These are phyloP conservation scores for Kwoniella pini DNA, from an alignment of 768 basidiomycete species.

Conservation along the genomic window DNA sequence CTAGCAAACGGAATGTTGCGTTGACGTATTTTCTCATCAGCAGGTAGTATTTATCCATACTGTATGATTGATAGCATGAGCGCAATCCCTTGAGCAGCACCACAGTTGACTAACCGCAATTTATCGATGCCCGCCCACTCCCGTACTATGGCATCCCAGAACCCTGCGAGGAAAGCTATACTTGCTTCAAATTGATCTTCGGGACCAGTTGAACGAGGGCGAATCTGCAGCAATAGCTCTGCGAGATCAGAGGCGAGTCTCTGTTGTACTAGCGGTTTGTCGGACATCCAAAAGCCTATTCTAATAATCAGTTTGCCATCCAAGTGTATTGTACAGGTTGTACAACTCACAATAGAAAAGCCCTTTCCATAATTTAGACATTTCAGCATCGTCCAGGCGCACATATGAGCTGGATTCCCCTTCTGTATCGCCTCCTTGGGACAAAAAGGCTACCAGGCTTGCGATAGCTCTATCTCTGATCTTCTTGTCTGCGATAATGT, in stretches of 20 bases:
- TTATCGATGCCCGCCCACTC: slow-evolving; percentile 95
- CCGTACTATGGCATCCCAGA: slow-evolving; percentile 84
- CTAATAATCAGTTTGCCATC: background rate
- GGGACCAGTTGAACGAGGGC: slow-evolving; percentile 37
- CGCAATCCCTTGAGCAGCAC: background rate
- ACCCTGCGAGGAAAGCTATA: slow-evolving; percentile 77
- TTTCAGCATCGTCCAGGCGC: slow-evolving; percentile 69
- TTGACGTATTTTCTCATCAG: slow-evolving; percentile 86
- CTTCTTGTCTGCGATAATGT: slow-evolving; percentile 69
- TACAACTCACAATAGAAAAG: slow-evolving; percentile 81
- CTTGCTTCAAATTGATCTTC: slow-evolving; percentile 57
- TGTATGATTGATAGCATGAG: slow-evolving; percentile 49
- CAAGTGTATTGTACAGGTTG: background rate
- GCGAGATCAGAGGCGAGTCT: slow-evolving; percentile 82
- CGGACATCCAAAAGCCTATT: slow-evolving; percentile 98
- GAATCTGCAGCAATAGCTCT: slow-evolving; percentile 73
- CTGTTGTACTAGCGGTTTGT: slow-evolving; percentile 95
- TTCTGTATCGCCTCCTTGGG: slow-evolving; percentile 51
- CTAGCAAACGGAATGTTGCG: slow-evolving; percentile 77
- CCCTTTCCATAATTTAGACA: slow-evolving; percentile 95
- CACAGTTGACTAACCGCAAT: slow-evolving; percentile 64
- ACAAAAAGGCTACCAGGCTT: slow-evolving; percentile 75
- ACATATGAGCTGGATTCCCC: slow-evolving; percentile 48
- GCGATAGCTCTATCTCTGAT: slow-evolving; percentile 88
- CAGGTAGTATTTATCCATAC: slow-evolving; percentile 97